These are phyloP conservation scores for Metarhizium rileyi DNA, from an alignment of 2,329 filamentous ascomycete genomes.

Conservation along the genomic window DNA sequence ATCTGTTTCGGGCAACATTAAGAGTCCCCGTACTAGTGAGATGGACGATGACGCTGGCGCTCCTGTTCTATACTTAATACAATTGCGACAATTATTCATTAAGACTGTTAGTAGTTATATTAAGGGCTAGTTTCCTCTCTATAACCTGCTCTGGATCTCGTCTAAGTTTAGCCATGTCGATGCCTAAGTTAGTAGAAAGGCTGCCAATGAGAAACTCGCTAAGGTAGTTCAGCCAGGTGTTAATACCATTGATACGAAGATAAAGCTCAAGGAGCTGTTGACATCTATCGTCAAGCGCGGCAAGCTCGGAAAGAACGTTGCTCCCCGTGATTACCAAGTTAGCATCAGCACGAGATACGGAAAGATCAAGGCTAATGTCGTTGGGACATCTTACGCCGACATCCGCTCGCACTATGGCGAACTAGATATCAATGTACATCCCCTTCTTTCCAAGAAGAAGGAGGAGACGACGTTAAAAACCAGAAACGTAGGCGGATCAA, in stretches of 20 bases:
- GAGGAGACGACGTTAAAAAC: conserved; percentile 25
- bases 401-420: conserved; percentile 32
- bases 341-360: conserved; percentile 36
- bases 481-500: conserved; percentile 33
- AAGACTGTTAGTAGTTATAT: conserved; percentile 34
- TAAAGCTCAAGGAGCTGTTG: conserved; percentile 33
- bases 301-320: conserved; percentile 21
- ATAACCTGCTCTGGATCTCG: conserved; percentile 35
- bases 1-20: conserved; percentile 28
- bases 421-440: conserved; percentile 30
- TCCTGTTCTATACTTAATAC: conserved; percentile 31
- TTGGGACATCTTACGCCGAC: conserved; percentile 26
- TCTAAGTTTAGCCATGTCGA: conserved; percentile 34
- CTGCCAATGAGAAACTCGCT: conserved; percentile 22
- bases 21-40: conserved; percentile 20
- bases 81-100: conserved; percentile 32
- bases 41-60: conserved; percentile 15
- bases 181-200: conserved; percentile 31
- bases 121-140: conserved; percentile 39
- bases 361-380: conserved; percentile 28
- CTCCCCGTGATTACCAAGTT: conserved; percentile 37
- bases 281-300: conserved; percentile 9
- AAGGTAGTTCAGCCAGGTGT: conserved; percentile 31
- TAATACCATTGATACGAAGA: conserved; percentile 31
- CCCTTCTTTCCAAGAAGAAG: conserved; percentile 26